A percentile compares a stretch with the other conserved stretches of the same genome.
Conservation (phyloP, 768 basidiomycete genomes). For the Termitomyces sp. region DNA sequence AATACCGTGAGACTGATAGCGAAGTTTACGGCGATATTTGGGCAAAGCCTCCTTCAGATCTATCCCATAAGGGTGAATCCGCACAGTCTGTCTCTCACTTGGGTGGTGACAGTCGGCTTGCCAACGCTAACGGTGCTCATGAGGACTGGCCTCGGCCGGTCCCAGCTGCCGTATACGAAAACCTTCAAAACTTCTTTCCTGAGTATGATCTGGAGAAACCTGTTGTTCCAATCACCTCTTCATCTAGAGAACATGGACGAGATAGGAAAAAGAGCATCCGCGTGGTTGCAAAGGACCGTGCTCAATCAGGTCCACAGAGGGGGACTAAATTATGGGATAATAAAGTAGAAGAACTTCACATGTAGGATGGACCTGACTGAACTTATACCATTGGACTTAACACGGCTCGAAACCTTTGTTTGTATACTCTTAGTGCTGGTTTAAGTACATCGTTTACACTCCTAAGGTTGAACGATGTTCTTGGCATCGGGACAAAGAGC, state of each 20-base stretch:
- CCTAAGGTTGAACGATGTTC: not conserved
- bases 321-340: conserved; percentile 39
- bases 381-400: not conserved
- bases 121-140: conserved; percentile 1
- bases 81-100: conserved; percentile 3
- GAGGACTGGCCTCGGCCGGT: conserved; percentile 52
- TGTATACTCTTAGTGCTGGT: not conserved
- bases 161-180: conserved; percentile 73
- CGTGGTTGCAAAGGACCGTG: conserved; percentile 68
- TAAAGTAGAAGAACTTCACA: conserved; percentile 34
- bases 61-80: conserved; percentile 2
- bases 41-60: conserved; percentile 25
- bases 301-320: conserved; percentile 34
- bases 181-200: conserved; percentile 83
- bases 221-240: conserved; percentile 55
- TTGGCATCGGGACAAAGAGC: not conserved
- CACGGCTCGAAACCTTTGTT: not conserved
- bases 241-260: not conserved
- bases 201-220: conserved; percentile 84
- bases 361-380: conserved; percentile 6
- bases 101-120: not conserved
- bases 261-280: conserved; percentile 64
- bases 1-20: conserved; percentile 8
- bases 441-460: too few relatives aligned
- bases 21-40: conserved; percentile 19